Evolutionary conservation across 2,329 filamentous ascomycete genomes (phyloP).

Genomic region (Botrytis fragariae): DNA sequence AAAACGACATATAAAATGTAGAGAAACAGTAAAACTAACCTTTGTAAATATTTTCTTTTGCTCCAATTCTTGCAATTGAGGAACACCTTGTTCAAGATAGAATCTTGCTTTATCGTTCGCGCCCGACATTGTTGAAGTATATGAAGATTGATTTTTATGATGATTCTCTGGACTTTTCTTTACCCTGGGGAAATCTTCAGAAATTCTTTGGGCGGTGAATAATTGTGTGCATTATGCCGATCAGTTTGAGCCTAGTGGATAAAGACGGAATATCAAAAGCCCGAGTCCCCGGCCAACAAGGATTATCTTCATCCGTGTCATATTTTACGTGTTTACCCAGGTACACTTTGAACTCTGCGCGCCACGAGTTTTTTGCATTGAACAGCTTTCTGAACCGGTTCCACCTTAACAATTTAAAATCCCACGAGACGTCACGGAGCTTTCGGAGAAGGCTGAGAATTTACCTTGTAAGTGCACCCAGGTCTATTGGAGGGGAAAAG

Average conservation of each 20-base stretch:
- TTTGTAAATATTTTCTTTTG: conserved; percentile 86
- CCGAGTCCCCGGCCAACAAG: neutral
- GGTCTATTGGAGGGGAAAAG: neutral
- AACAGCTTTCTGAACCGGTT: neutral
- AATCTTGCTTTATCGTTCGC: conserved; percentile 93
- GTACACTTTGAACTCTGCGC: conserved; percentile 1
- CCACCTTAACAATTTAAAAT: neutral
- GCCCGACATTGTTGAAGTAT: conserved; percentile 61
- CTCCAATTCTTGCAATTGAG: conserved; percentile 89
- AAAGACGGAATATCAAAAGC: neutral
- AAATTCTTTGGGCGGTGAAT: conserved; percentile 20
- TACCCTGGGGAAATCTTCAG: conserved; percentile 1
- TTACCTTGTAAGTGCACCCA: neutral
- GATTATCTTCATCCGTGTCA: neutral
- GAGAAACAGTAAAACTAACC: conserved; percentile 44
- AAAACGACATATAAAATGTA: neutral
- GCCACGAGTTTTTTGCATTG: neutral
- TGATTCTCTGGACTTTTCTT: neutral
- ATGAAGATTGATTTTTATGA: conserved; percentile 2
- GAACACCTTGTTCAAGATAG: conserved; percentile 87
- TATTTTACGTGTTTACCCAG: neutral
- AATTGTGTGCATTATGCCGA: neutral
- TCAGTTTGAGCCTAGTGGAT: accelerated
- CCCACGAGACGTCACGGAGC: neutral
- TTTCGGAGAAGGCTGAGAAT: conserved; percentile 9